Percentiles rank a stretch among this genome's conserved stretches.
Evolutionary conservation across 2,329 filamentous ascomycete genomes (phyloP).

Genomic region (Colletotrichum cordylinicola): DNA sequence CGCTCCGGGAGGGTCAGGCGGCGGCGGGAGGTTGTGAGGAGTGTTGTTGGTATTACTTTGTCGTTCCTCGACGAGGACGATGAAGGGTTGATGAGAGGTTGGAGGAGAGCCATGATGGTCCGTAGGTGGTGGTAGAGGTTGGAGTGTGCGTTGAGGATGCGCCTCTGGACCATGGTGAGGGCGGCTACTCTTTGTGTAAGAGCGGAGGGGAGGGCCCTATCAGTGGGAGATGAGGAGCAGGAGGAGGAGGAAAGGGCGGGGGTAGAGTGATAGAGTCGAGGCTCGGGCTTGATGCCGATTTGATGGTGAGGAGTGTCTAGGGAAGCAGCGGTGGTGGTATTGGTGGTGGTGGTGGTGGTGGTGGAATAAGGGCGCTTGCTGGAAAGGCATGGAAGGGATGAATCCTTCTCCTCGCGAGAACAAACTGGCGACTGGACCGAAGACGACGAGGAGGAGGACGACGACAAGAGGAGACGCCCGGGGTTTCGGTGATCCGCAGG

Average conservation of each 20-base stretch:
- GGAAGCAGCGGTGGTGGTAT: not conserved
- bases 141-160: not conserved
- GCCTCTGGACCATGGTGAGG: conserved; percentile 7
- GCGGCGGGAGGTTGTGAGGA: not conserved
- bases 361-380: not conserved
- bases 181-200: not conserved
- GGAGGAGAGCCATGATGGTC: conserved; percentile 13
- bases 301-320: not conserved
- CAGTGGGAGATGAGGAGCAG: not conserved
- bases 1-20: conserved; percentile 17
- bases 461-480: not conserved
- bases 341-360: not conserved
- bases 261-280: not conserved
- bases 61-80: not conserved
- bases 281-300: not conserved
- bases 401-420: conserved; percentile 8
- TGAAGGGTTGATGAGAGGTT: not conserved
- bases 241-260: not conserved
- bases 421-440: not conserved
- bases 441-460: not conserved
- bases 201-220: not conserved
- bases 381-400: conserved; percentile 6
- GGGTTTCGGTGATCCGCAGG: not conserved
- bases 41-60: not conserved
- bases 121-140: not conserved